Evolutionary conservation across 768 basidiomycete genomes (phyloP), one percentile per base, ranked within the genome.

Genomic region (Mycena epipterygia): DNA sequence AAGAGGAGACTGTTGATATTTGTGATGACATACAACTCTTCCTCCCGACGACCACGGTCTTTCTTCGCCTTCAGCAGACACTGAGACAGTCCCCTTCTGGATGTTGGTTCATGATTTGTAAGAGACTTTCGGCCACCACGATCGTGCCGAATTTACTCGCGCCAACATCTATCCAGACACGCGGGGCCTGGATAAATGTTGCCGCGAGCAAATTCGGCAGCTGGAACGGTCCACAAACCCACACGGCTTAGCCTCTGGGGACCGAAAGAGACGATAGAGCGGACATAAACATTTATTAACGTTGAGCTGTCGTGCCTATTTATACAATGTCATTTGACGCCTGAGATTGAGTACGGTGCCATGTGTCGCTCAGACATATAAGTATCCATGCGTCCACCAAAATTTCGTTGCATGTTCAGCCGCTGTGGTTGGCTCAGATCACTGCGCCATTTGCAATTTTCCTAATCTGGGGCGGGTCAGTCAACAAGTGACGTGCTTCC

Each of bases 401-500:
- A 3, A 44, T 5, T 5, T n/a, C 42, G 42, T n/a, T 19, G 21
- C 21, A 37, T 44, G 42, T n/a, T 44, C 42, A 13, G n/a, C 21
- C n/a, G n/a, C 5, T n/a, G 19, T 55, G 32, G 17, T 19, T 8
- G 30, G n/a, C 33, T 29, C 53, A 53, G 39, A 56, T 5, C 5
- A 17, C 55, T 12, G 4, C 14, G 12, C 35, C 52, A 59, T 69
- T 19, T 55, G 29, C 14, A 32, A 56, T 52, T 53, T 64, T 53
- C 62, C 62, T 51, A 51, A n/a, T n/a, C 44, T 30, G 19, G 9
- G 37, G 49, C 65, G 48, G 32, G 8, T 5, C n/a, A 19, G 32
- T 32, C 13, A 33, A 32, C 33, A 12, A 46, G 41, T 56, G 58
- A 60, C 66, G 66, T 59, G 58, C 67, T 68, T 68, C 66, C 49